Evolutionary conservation across 78 protist species (phyloP), one percentile per base, ranked within the genome.

Genomic region (Dictyostelium firmibasis): DNA sequence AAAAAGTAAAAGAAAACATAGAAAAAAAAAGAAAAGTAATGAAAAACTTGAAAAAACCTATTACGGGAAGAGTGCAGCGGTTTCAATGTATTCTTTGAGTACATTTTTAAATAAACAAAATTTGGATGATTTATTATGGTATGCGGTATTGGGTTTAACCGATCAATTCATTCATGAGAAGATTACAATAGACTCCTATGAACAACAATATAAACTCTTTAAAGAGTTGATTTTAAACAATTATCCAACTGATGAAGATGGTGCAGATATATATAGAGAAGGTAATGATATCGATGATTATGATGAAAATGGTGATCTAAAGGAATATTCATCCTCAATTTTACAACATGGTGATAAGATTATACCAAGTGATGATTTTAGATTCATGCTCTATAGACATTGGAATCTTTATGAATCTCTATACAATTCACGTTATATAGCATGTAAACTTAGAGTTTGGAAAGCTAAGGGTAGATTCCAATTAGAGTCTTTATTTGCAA

Each of bases 81-180:
- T 57, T 9, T 33, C 83, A 67, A 78, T 89, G 86, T 89, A 89
- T 89, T 53, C 82, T 33, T 43, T 89, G 1, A 89, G 94, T 81
- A 67, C 60, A 27, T 44, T 81, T 23, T 35, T 89, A 13, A 25
- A 27, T 25, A 89, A 89, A 69, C 86, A 89, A 23, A 47, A 81
- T 31, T 47, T 89, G 14, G 94, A 89, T 57, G 87, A 85, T 11
- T n/a, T 89, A 50, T 78, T 89, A 20, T 89, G 96, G 96, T 94
- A 79, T 77, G 86, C 97, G 2, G 82, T 95, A 29, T 57, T 91
- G 10, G 97, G 97, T 18, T 18, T 85, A 75, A 95, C 97, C 0
- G 97, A 95, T 62, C 97, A 95, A 81, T 72, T 82, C n/a, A 69
- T 95, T 23, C 95, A 95, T 83, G 91, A 95, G 50, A 31, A 92